Base-by-base conservation (phyloP, 148 eudicot species). In the Nepenthes gracilis region DNA sequence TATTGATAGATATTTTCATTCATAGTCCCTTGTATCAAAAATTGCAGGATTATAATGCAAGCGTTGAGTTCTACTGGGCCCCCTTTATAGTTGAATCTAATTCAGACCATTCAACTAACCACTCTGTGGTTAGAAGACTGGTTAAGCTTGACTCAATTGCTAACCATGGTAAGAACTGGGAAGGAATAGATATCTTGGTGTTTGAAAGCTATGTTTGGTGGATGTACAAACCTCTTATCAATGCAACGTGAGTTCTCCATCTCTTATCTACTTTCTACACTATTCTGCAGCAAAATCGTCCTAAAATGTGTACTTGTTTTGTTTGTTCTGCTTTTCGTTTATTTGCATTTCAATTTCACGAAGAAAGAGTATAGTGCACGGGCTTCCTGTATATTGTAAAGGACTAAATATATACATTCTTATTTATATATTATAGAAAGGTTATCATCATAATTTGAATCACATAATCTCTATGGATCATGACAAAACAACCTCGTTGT, bases 181-280 rank as follows among this genome's bases (percentile, higher is more conserved):
- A 84, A 59, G 85, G 91, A 33, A 96, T 79, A 0, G 85, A 92
- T 65, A 59, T 82, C 55, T 67, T 92, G 67, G 88, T 88, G 5
- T 92, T 85, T 60, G 96, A 88, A 65, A 92, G 94, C 75, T 92
- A 92, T 64, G 84, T 92, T 32, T 92, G 98, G 98, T 92, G 98
- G 98, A 92, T 85, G 98, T 79, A 85, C 67, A 80, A 84, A 64
- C 95, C 95, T 2, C 56, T 66, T 2, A 88, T 92, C 58, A 92
- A 92, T 11, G 96, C 95, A 36, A 88, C 96, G 98, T 92, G 35
- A 69, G 82, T 12, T 49, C 15, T 49, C 11, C 15, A 2, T 49
- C 53, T 10, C 3, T 6, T 67, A 61, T 9, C 64, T 2, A 9
- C 36, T 59, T 23, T 11, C 53, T 57, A 52, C 12, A 5, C 5